Evolutionary conservation across 495 filamentous ascomycete species (phyloP), one percentile per base, ranked within the genome.

Genomic region (Hamigera avellanea): DNA sequence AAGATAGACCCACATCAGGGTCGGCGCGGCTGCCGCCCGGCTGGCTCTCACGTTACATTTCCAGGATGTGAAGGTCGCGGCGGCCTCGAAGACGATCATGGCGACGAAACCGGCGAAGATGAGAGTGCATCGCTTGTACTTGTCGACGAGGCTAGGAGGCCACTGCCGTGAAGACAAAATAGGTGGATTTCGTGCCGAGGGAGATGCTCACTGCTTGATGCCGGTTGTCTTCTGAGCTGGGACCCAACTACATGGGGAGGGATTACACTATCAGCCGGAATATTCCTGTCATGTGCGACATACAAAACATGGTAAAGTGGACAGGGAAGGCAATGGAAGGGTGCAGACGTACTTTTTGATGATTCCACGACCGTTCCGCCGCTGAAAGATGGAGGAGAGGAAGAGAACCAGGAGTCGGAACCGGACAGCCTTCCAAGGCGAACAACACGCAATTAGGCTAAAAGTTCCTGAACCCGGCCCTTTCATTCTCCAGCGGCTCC

Each of bases 341-440:
- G 14, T 15, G 41, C 51, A 43, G 29, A 59, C 58, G 33, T 59
- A 62, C 32, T 63, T 59, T 8, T 51, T 54, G 27, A 66, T 64
- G 14, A 64, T 66, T 14, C 57, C 46, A 14, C 62, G 59, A 8
- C 62, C 59, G 38, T 64, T 64, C 62, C 62, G 65, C 37, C 62
- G 54, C 34, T 66, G 62, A 40, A 66, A 66, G 23, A 63, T 29
- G 0, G 59, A 62, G 46, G 64, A 66, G 12, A 65, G 46, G 16
- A 54, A 33, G 13, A 64, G 34, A 8, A 62, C 55, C 10, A 63
- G 36, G n/a, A 63, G 35, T 29, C 62, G 50, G 35, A 46, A 64
- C 14, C 52, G 51, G 26, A 54, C 56, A 9, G 43, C 37, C 36
- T 52, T 50, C n/a, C n/a, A n/a, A n/a, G 14, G 48, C 58, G 40